Conservation (phyloP, 257 asterid species). For the Fraxinus anomala region DNA sequence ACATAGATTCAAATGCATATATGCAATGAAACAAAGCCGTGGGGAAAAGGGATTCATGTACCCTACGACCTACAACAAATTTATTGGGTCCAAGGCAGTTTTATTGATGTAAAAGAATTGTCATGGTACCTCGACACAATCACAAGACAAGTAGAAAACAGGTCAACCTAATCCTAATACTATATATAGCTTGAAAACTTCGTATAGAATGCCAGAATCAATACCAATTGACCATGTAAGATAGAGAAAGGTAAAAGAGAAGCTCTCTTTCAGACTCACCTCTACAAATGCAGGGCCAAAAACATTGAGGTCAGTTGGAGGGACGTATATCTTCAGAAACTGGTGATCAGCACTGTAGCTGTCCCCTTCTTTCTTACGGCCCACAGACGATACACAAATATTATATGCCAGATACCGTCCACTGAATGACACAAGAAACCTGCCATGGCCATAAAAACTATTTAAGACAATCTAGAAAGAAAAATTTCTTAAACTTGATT, state of each 20-base stretch:
- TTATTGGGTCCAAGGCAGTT: too few species aligned
- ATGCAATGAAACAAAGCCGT: too few species aligned
- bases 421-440: slow-evolving; percentile 80
- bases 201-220: too few species aligned
- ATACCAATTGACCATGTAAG: too few species aligned
- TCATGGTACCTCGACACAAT: background rate
- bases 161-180: background rate
- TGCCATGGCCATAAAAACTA: slow-evolving; percentile 31
- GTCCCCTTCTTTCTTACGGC: slow-evolving; percentile 41
- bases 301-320: slow-evolving; percentile 51
- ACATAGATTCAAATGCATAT: too few species aligned
- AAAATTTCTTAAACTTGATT: background rate
- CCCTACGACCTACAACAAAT: too few species aligned
- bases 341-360: slow-evolving; percentile 54
- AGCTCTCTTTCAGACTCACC: slow-evolving; percentile 36
- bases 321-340: slow-evolving; percentile 61
- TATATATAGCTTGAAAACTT: background rate
- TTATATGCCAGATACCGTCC: slow-evolving; percentile 70
- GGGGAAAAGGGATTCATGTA: too few species aligned
- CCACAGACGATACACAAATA: slow-evolving; percentile 43
- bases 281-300: slow-evolving; percentile 89
- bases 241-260: background rate
- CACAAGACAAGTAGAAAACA: background rate
- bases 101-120: too few species aligned
- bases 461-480: background rate